Evolutionary conservation across 2,329 filamentous ascomycete genomes (phyloP).

Genomic region (Calonectria pseudoreteaudii): DNA sequence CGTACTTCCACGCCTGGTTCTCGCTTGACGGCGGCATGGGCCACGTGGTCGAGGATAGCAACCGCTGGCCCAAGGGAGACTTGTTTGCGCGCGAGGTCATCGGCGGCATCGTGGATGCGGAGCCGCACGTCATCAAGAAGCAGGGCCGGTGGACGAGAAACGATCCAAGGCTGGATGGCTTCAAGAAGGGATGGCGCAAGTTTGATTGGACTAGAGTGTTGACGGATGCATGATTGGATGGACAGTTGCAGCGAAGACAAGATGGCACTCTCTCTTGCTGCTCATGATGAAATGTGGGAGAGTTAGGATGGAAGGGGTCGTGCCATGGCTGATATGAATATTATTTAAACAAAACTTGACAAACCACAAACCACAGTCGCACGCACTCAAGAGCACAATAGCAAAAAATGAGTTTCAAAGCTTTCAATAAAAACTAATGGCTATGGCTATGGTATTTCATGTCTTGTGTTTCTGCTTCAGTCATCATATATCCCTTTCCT

Average conservation of each 20-base stretch:
- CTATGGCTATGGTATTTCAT: background rate
- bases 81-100: constrained; percentile 92
- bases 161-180: constrained; percentile 78
- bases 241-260: background rate
- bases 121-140: constrained; percentile 85
- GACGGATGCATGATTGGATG: constrained; percentile 49
- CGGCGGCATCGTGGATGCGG: constrained; percentile 90
- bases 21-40: constrained; percentile 90
- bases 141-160: constrained; percentile 86
- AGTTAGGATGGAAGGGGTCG: too few species aligned
- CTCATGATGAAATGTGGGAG: too few species aligned
- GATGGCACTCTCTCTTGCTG: too few species aligned
- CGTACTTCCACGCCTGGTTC: constrained; percentile 99
- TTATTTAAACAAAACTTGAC: background rate
- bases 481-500: background rate
- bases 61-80: constrained; percentile 91
- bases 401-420: background rate
- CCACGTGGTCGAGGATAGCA: constrained; percentile 88
- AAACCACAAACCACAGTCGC: background rate
- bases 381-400: too few species aligned
- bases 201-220: constrained; percentile 86
- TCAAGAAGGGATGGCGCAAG: constrained; percentile 87
- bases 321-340: too few species aligned
- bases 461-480: background rate
- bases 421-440: constrained; percentile 9